Evolutionary conservation across 2,329 filamentous ascomycete species (phyloP).

Genomic region (Macroventuria anomochaeta): DNA sequence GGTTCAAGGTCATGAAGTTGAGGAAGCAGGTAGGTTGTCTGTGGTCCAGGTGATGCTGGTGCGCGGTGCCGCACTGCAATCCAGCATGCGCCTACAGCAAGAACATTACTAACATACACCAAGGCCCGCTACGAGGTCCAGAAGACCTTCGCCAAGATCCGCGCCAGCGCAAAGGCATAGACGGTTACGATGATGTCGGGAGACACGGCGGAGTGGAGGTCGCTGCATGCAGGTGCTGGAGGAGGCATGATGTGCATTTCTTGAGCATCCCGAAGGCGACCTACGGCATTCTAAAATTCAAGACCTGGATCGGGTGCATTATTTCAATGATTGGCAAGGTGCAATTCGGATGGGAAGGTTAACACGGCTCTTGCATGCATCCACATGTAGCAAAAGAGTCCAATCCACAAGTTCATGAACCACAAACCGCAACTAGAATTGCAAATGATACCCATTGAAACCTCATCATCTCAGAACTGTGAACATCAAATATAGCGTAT

Average conservation of each 20-base stretch:
- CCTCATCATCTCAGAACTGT: conserved; percentile 1
- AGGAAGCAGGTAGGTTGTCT: conserved; percentile 86
- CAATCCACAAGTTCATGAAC: conserved; percentile 50
- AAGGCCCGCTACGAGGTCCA: conserved; percentile 91
- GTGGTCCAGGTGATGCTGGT: conserved; percentile 1
- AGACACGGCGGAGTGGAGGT: conserved; percentile 37
- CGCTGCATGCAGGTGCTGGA: conserved; percentile 41
- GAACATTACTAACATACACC: conserved; percentile 25
- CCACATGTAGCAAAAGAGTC: conserved; percentile 49
- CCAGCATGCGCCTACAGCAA: not conserved
- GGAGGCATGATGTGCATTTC: conserved; percentile 49
- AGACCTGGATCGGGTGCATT: conserved; percentile 46
- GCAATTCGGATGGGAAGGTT: conserved; percentile 51
- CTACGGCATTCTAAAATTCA: conserved; percentile 50
- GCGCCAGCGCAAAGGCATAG: conserved; percentile 50
- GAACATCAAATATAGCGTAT: not conserved
- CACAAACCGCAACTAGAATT: conserved; percentile 44
- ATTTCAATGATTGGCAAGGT: conserved; percentile 48
- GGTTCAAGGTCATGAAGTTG: conserved; percentile 99
- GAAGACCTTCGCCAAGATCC: conserved; percentile 92
- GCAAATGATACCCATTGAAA: conserved; percentile 43
- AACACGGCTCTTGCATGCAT: conserved; percentile 50
- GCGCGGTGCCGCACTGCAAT: not conserved
- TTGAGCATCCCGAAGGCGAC: conserved; percentile 48
- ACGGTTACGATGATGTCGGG: conserved; percentile 37